Base-by-base conservation (phyloP, 805 yeast species). In the Yamadazyma sp. region DNA sequence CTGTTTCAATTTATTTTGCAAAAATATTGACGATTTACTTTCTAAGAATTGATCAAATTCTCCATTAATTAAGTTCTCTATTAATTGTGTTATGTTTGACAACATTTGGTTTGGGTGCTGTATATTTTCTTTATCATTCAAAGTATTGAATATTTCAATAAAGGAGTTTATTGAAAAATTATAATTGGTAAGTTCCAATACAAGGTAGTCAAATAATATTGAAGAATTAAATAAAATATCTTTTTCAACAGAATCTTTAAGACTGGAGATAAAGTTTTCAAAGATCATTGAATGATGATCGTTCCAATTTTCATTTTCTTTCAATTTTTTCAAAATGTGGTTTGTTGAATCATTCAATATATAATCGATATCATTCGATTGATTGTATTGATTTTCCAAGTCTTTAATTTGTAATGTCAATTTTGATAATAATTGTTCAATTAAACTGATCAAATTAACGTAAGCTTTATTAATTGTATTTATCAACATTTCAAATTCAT, bases 291-390 rank as follows among this genome's bases (percentile, higher is more conserved):
- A 58, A 52, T 77, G 76, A 21, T 52, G 47, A 0, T 61, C 65
- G 11, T 62, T 46, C 88, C 89, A 83, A 4, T 70, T 60, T 22
- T 77, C 82, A 45, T 72, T 53, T 35, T 80, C 82, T 25, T 61
- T 49, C 13, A 82, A 52, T 35, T 68, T 67, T 22, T 60, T 57
- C n/a, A 75, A 47, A 4, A 75, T 64, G n/a, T 65, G 69, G 4
- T 55, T 56, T 1, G 73, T 60, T 5, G 80, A 68, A 11, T 69
- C 70, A 20, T 59, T 52, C 10, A 77, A 48, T 4, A 78, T 70
- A 23, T 65, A 55, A 43, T 81, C 86, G 4, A 78, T 49, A 30
- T 79, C 83, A 6, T 65, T 62, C 2, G 72, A 70, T 23, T 64
- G 50, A 24, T 64, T 62, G 43, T 75, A 80, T 34, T 72, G 67